Base-by-base conservation (phyloP, 169 alveolate species). In the Miamiensis avidus region DNA sequence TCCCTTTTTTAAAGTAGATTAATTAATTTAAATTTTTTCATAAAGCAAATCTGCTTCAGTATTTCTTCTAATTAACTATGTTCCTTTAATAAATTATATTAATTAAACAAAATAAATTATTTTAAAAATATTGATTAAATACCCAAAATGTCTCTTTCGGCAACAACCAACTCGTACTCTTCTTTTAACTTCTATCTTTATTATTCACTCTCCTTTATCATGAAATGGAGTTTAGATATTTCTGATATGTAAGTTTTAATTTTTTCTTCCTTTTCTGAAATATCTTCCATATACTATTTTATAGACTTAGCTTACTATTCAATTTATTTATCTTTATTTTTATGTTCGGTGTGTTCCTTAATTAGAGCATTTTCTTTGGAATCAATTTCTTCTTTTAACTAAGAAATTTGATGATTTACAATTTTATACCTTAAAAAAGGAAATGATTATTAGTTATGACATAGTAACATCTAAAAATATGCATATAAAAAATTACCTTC, bases 81-180 rank as follows among this genome's bases (percentile, higher is more conserved):
- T 95, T 6, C 97, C 95, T 79, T 4, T 32, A 30, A 20, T 1
- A 31, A 77, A 4, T 32, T 31, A 77, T 31, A 31, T 31, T 32
- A 25, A 32, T 73, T 73, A 25, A 73, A 73, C 6, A 73, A 73
- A 73, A n/a, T 73, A 73, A 29, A 15, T 73, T 73, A 0, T 26
- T 11, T 29, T 25, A 29, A 34, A 78, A 78, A n/a, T 49, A 49
- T 11, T 49, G 20, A 49, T 26, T 73, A 88, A 26, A 81, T 89
- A 31, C 83, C 85, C 29, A 96, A 89, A 78, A 96, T 94, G 86
- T 96, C 98, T 91, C 97, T 93, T 89, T 96, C 98, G 49, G 94
- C 94, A 76, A 95, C 92, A 30, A 96, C 98, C 79, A 94, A 89
- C 73, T 96, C 97, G 88, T 92, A 94, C 88, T 96, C 97, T 89